phyloP scores from a whole-genome alignment of 257 asterid genomes.

The Nicotiana tabacum region DNA sequence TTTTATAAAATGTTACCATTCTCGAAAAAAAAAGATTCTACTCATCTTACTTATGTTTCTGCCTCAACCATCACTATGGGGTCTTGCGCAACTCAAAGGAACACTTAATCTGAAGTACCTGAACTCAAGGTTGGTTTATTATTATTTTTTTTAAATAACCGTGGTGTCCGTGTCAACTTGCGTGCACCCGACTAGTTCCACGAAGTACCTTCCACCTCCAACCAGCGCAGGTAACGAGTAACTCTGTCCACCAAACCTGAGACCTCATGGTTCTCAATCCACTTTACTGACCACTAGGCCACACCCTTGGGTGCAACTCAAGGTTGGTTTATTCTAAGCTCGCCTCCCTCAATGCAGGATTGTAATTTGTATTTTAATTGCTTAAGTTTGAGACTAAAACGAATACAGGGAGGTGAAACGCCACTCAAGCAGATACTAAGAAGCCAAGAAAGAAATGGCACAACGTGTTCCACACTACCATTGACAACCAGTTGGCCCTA shows the following conservation, averaged over 20 bases:
- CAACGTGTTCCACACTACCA: neutral
- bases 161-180: too few species aligned
- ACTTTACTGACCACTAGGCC: too few species aligned
- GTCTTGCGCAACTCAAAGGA: neutral
- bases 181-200: too few species aligned
- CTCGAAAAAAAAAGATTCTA: neutral
- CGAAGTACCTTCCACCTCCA: too few species aligned
- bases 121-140: neutral
- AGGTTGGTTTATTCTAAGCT: neutral
- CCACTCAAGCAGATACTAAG: neutral
- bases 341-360: neutral
- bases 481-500: neutral
- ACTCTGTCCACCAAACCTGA: too few species aligned
- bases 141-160: too few species aligned
- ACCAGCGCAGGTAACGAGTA: too few species aligned
- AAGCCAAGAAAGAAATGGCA: neutral
- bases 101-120: neutral
- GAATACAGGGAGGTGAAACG: neutral
- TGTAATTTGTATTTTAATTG: neutral
- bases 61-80: neutral
- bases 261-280: too few species aligned
- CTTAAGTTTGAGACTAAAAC: neutral
- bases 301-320: too few species aligned
- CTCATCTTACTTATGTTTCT: neutral
- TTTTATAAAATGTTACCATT: too few species aligned